phyloP scores from a whole-genome alignment of 495 filamentous ascomycete genomes.

The Gamarada debralockiae region DNA sequence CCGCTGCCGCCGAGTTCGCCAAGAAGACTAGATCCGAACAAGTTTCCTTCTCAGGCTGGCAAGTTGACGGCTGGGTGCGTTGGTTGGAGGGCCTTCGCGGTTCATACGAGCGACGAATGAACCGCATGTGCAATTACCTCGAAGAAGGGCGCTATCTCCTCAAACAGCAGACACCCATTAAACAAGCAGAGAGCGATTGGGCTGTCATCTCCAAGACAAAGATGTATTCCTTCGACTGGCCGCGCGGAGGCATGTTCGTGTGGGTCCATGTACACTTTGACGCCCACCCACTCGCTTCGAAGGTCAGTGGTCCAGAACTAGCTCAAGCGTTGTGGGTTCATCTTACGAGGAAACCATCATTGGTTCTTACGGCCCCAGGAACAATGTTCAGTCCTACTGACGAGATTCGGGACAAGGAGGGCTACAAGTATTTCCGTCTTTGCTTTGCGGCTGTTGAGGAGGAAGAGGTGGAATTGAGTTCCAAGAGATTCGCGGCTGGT shows the following conservation, averaged over 20 bases:
- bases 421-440: slow-evolving; percentile 67
- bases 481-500: slow-evolving; percentile 60
- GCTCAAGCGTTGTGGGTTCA: slow-evolving; percentile 66
- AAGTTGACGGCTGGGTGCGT: slow-evolving; percentile 79
- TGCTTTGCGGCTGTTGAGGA: slow-evolving; percentile 82
- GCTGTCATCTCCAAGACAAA: slow-evolving; percentile 65
- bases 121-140: slow-evolving; percentile 64
- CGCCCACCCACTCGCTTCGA: slow-evolving; percentile 62
- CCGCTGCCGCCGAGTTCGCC: slow-evolving; percentile 27
- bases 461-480: slow-evolving; percentile 57
- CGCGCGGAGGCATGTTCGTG: slow-evolving; percentile 89
- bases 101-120: slow-evolving; percentile 80
- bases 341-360: slow-evolving; percentile 62
- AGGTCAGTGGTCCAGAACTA: slow-evolving; percentile 39
- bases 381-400: slow-evolving; percentile 65
- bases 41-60: slow-evolving; percentile 55
- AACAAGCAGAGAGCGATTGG: slow-evolving; percentile 45
- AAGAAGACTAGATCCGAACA: slow-evolving; percentile 26
- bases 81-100: slow-evolving; percentile 83
- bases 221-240: slow-evolving; percentile 72
- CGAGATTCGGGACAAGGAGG: slow-evolving; percentile 44
- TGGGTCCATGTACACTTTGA: slow-evolving; percentile 72
- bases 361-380: slow-evolving; percentile 65
- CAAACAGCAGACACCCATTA: slow-evolving; percentile 39
- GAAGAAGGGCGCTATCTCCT: slow-evolving; percentile 60